Evolutionary conservation across 352 stramenopile genomes (phyloP).

Genomic region (Phytophthora agathidicida): DNA sequence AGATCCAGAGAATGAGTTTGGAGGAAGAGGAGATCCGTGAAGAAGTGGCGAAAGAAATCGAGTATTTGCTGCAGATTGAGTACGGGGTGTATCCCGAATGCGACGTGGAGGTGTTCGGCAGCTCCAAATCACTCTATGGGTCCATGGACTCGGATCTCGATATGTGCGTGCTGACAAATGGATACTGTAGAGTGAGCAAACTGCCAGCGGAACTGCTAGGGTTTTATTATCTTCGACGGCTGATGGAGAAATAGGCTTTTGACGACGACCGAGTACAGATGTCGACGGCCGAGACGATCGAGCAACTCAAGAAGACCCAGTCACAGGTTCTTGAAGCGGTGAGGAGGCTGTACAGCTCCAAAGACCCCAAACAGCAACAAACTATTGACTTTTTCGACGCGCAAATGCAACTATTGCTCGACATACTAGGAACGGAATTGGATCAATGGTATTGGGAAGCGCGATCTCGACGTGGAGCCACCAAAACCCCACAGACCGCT

Average conservation of each 20-base stretch:
- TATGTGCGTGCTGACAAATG: slow-evolving; percentile 45
- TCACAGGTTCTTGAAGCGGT: not conserved
- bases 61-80: slow-evolving; percentile 31
- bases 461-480: not conserved
- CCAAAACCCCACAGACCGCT: not conserved
- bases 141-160: slow-evolving; percentile 68
- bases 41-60: slow-evolving; percentile 31
- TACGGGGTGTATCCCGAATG: slow-evolving; percentile 37
- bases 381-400: slow-evolving; percentile 33
- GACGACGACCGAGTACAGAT: slow-evolving; percentile 5
- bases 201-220: slow-evolving; percentile 24
- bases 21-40: slow-evolving; percentile 39
- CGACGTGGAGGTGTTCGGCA: slow-evolving; percentile 61
- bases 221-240: slow-evolving; percentile 40
- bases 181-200: not conserved
- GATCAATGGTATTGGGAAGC: not conserved
- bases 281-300: slow-evolving; percentile 18
- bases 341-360: slow-evolving; percentile 14
- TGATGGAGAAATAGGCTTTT: slow-evolving; percentile 30
- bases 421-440: slow-evolving; percentile 23
- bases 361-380: slow-evolving; percentile 17
- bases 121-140: slow-evolving; percentile 69
- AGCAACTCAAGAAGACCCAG: slow-evolving; percentile 35
- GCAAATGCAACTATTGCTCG: slow-evolving; percentile 23
- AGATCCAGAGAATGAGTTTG: slow-evolving; percentile 34